A percentile compares a stretch with the other conserved stretches of the same genome.
These are phyloP conservation scores for Rhizophlyctis rosea DNA, from an alignment of 192 early-diverging fungal genomes.

Conservation along the genomic window DNA sequence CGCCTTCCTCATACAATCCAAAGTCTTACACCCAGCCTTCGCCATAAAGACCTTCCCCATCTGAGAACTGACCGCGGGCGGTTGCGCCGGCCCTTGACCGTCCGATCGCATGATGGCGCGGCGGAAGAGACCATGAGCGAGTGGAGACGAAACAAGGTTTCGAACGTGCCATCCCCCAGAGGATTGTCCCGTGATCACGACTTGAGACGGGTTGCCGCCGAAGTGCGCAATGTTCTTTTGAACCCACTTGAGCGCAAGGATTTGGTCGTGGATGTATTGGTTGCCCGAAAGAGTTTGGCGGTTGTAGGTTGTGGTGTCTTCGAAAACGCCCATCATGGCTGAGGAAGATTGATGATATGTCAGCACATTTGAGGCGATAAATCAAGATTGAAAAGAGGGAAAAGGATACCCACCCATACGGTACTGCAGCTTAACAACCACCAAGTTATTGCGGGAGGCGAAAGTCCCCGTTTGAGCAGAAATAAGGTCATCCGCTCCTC, in stretches of 20 bases:
- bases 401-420: slow-evolving; percentile 47
- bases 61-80: neutral
- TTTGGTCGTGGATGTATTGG: slow-evolving; percentile 54
- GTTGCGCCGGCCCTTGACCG: neutral
- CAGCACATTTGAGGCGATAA: neutral
- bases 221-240: slow-evolving; percentile 52
- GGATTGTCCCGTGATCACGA: slow-evolving; percentile 53
- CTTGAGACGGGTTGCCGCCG: slow-evolving; percentile 52
- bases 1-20: neutral
- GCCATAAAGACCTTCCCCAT: too few species aligned
- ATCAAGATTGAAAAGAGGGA: neutral
- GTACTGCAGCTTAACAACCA: slow-evolving; percentile 57
- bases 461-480: slow-evolving; percentile 31
- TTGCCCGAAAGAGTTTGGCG: slow-evolving; percentile 20
- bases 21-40: neutral
- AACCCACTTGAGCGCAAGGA: slow-evolving; percentile 54
- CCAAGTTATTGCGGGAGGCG: slow-evolving; percentile 37
- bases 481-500: slow-evolving; percentile 11
- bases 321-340: neutral
- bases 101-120: neutral
- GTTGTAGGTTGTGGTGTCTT: neutral
- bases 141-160: neutral
- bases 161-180: slow-evolving; percentile 33
- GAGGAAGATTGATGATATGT: neutral
- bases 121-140: neutral